phyloP scores from a whole-genome alignment of 2,329 filamentous ascomycete species.

The Pseudogymnoascus sp. region DNA sequence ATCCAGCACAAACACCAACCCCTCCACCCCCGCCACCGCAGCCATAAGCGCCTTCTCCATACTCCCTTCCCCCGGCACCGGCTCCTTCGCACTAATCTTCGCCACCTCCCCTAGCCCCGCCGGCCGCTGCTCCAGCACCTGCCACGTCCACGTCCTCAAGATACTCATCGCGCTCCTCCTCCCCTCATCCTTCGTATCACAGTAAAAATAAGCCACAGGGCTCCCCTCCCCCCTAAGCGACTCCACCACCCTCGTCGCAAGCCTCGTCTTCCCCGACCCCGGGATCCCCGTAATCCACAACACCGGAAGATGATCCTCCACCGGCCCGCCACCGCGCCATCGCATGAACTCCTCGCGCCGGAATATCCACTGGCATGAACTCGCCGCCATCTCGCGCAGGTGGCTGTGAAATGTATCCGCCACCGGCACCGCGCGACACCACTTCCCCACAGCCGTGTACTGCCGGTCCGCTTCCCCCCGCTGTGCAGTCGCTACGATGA shows the following conservation, averaged over 20 bases:
- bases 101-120: not conserved
- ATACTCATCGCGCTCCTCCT: not conserved
- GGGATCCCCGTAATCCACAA: not conserved
- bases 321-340: not conserved
- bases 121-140: not conserved
- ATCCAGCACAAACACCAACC: not conserved
- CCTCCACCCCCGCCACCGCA: not conserved
- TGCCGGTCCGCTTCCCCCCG: not conserved
- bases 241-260: not conserved
- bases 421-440: slow-evolving; percentile 4
- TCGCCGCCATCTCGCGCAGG: not conserved
- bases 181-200: not conserved
- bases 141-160: not conserved
- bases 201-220: not conserved
- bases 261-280: not conserved
- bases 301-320: not conserved
- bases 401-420: not conserved
- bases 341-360: not conserved
- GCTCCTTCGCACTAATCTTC: not conserved
- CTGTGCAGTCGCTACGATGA: not conserved
- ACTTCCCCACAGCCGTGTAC: not conserved
- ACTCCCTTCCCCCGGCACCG: not conserved
- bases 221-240: not conserved
- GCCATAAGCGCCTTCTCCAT: not conserved
- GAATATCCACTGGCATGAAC: not conserved